Conservation (phyloP, 2,329 filamentous ascomycete genomes). For the Nemania serpens region DNA sequence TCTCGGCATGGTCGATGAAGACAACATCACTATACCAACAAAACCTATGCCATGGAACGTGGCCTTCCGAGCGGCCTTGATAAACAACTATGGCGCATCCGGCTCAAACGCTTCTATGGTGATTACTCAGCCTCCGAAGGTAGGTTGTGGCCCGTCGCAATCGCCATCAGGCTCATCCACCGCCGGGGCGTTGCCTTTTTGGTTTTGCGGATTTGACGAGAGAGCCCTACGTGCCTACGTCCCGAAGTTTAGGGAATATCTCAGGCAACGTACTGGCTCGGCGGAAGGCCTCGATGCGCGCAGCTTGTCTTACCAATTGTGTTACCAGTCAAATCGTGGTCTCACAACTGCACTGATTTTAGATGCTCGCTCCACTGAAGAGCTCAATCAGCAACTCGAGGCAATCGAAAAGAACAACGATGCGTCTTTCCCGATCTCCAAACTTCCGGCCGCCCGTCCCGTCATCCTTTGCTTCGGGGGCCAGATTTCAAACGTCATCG, state of each 20-base stretch:
- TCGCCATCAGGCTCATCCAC: not conserved
- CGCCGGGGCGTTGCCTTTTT: not conserved
- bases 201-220: too few relatives aligned
- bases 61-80: not conserved
- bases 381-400: not conserved
- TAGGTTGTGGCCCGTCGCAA: not conserved
- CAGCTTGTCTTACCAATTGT: too few relatives aligned
- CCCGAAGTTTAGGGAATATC: too few relatives aligned
- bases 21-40: conserved; percentile 18
- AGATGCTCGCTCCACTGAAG: too few relatives aligned
- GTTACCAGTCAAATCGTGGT: too few relatives aligned
- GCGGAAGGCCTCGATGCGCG: too few relatives aligned
- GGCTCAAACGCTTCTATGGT: conserved; percentile 28
- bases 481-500: conserved; percentile 39
- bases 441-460: too few relatives aligned
- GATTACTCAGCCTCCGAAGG: conserved; percentile 11
- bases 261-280: too few relatives aligned
- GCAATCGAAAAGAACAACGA: too few relatives aligned
- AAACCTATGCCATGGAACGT: not conserved
- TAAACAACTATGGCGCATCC: conserved; percentile 46
- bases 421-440: too few relatives aligned
- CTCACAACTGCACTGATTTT: too few relatives aligned
- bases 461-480: conserved; percentile 46
- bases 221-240: too few relatives aligned
- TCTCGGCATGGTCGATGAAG: conserved; percentile 18